Evolutionary conservation across 1,284 basidiomycete species (phyloP).

Genomic region (Rugosomyces carneus): DNA sequence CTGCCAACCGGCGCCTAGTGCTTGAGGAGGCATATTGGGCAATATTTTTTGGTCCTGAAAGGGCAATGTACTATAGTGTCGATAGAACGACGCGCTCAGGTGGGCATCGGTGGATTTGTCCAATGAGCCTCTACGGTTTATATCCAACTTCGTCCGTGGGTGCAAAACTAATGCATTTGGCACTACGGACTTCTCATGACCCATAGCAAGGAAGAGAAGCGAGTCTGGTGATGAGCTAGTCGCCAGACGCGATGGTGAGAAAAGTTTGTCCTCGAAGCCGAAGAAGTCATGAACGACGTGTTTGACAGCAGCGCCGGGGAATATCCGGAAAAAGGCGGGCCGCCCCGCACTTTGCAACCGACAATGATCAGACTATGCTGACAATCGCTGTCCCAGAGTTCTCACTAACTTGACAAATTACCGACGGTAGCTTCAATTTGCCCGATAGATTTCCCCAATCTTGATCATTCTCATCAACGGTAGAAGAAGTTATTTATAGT

Average conservation of each 20-base stretch:
- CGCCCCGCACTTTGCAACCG: neutral
- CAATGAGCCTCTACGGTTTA: neutral
- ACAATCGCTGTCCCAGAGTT: too few relatives aligned
- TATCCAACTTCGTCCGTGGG: slow-evolving; percentile 4
- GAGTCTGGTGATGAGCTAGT: neutral
- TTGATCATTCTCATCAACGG: too few relatives aligned
- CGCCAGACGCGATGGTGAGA: slow-evolving; percentile 5
- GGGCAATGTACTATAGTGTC: neutral
- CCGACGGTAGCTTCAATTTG: too few relatives aligned
- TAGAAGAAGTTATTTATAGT: too few relatives aligned
- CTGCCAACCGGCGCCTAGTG: neutral
- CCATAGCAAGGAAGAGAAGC: slow-evolving; percentile 10
- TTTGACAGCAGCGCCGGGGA: neutral
- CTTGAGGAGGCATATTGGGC: neutral
- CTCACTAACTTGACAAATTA: too few relatives aligned
- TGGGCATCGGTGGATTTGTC: neutral
- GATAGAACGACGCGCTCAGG: neutral
- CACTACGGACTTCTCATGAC: slow-evolving; percentile 5
- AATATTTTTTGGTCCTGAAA: neutral
- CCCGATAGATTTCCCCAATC: too few relatives aligned
- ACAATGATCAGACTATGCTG: too few relatives aligned
- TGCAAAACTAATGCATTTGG: neutral
- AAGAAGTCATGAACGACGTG: neutral
- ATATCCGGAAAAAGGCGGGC: slow-evolving; percentile 1
- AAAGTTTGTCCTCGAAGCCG: slow-evolving; percentile 1